A percentile compares a stretch with the other conserved stretches of the same genome.
Evolutionary conservation across 164 flowering plant genomes (phyloP).

Genomic region (Piper longum): DNA sequence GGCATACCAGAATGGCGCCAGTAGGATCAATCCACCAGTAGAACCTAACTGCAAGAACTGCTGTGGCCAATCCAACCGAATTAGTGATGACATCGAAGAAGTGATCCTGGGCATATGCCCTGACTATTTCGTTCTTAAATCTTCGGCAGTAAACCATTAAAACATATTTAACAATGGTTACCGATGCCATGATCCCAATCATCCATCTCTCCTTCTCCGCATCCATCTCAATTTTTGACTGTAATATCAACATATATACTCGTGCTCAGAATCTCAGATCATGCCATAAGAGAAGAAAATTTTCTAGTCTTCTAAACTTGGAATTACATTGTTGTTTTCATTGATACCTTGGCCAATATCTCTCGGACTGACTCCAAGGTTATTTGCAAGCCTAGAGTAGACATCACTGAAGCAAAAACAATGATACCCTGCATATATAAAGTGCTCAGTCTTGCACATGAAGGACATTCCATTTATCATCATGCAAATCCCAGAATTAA

Average conservation of each 20-base stretch:
- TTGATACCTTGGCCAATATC: conserved; percentile 32
- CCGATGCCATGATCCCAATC: conserved; percentile 72
- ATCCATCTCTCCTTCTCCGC: conserved; percentile 49
- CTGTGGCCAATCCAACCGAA: conserved; percentile 51
- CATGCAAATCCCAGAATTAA: no score
- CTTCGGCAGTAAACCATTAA: conserved; percentile 60
- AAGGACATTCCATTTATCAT: no score
- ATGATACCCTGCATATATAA: conserved; percentile 45
- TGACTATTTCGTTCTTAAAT: conserved; percentile 58
- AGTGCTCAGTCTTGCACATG: background rate
- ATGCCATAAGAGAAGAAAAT: background rate
- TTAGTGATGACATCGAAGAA: conserved; percentile 76
- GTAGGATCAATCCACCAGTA: conserved; percentile 76
- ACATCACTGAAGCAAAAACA: conserved; percentile 79
- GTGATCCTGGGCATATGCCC: conserved; percentile 79
- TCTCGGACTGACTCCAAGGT: conserved; percentile 43
- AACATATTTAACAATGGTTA: conserved; percentile 46
- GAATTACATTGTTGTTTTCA: background rate
- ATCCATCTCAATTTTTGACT: conserved; percentile 5
- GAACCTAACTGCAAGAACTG: conserved; percentile 43
- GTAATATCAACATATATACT: background rate
- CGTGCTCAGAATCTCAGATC: background rate
- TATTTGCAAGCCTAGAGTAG: conserved; percentile 67
- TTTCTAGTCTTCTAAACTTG: background rate
- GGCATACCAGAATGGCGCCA: conserved; percentile 65